A percentile compares a stretch with the other conserved stretches of the same genome.
Evolutionary conservation across 73 alveolate genomes (phyloP).

Genomic region (Urostyla sp.): DNA sequence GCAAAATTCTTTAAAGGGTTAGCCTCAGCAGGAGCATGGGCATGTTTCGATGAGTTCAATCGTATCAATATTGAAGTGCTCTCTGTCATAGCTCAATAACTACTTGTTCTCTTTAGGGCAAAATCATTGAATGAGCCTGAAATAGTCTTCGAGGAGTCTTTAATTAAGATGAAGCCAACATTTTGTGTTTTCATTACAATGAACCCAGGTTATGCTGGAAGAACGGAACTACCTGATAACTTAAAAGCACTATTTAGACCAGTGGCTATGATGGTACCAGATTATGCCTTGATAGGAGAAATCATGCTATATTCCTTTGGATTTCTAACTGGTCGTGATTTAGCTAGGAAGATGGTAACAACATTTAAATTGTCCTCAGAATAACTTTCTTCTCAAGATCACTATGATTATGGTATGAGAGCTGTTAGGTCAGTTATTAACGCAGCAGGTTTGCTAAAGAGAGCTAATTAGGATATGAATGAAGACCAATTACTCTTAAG

Average conservation of each 20-base stretch:
- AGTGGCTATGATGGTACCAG: slow-evolving; percentile 99
- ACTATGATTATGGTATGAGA: slow-evolving; percentile 99
- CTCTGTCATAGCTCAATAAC: slow-evolving; percentile 94
- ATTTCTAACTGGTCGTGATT: slow-evolving; percentile 94
- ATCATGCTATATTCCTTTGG: slow-evolving; percentile 99
- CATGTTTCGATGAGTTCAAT: slow-evolving; percentile 99
- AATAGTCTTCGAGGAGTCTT: slow-evolving; percentile 94
- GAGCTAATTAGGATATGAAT: slow-evolving; percentile 93
- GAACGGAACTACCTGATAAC: slow-evolving; percentile 98
- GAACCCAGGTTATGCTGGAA: slow-evolving; percentile 99
- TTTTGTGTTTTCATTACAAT: slow-evolving; percentile 99
- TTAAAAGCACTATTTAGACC: slow-evolving; percentile 95
- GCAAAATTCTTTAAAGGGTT: slow-evolving; percentile 99
- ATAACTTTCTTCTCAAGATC: slow-evolving; percentile 97
- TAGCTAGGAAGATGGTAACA: slow-evolving; percentile 99
- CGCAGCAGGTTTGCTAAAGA: slow-evolving; percentile 97
- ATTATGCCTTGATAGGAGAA: slow-evolving; percentile 99
- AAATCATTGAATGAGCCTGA: slow-evolving; percentile 84
- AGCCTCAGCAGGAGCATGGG: slow-evolving; percentile 99
- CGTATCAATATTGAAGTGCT: slow-evolving; percentile 97
- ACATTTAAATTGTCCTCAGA: slow-evolving; percentile 99
- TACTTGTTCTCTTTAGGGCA: slow-evolving; percentile 90
- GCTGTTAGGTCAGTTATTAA: slow-evolving; percentile 99
- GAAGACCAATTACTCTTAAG: slow-evolving; percentile 95
- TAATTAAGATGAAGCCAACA: slow-evolving; percentile 95